Conservation (phyloP, 345 rosid species). For the Eucalyptus coolabah region DNA sequence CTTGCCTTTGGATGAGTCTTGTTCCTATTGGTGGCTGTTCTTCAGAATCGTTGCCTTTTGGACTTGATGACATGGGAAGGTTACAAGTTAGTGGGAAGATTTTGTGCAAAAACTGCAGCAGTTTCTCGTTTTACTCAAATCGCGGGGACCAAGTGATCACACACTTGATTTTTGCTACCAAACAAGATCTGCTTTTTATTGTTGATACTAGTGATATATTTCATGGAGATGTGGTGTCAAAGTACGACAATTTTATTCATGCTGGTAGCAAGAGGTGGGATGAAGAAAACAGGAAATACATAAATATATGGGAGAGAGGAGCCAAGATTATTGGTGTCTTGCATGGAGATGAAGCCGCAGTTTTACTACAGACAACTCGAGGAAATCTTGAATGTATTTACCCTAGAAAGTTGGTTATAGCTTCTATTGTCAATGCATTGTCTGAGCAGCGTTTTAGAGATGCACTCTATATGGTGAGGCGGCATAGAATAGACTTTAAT, state of each 20-base stretch:
- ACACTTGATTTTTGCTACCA: conserved; percentile 76
- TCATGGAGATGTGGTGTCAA: conserved; percentile 41
- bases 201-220: conserved; percentile 60
- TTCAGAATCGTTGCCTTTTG: conserved; percentile 51
- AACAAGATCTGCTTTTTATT: conserved; percentile 77
- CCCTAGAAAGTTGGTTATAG: conserved; percentile 86
- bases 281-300: conserved; percentile 43
- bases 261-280: conserved; percentile 36
- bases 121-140: conserved; percentile 81
- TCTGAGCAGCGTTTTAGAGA: conserved; percentile 56
- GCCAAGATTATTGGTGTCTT: conserved; percentile 77
- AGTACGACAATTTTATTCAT: conserved; percentile 37
- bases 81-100: conserved; percentile 50
- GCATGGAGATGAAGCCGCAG: conserved; percentile 90
- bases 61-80: conserved; percentile 80
- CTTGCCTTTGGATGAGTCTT: conserved; percentile 72
- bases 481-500: conserved; percentile 92
- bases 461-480: conserved; percentile 86
- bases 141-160: conserved; percentile 51
- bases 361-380: conserved; percentile 67
- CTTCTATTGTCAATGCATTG: conserved; percentile 70
- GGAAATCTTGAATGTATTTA: conserved; percentile 87
- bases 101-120: conserved; percentile 76
- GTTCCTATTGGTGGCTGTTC: conserved; percentile 23
- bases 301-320: conserved; percentile 89